These are phyloP conservation scores for Colletotrichum coccodes DNA, from an alignment of 2,329 filamentous ascomycete species.

Conservation along the genomic window DNA sequence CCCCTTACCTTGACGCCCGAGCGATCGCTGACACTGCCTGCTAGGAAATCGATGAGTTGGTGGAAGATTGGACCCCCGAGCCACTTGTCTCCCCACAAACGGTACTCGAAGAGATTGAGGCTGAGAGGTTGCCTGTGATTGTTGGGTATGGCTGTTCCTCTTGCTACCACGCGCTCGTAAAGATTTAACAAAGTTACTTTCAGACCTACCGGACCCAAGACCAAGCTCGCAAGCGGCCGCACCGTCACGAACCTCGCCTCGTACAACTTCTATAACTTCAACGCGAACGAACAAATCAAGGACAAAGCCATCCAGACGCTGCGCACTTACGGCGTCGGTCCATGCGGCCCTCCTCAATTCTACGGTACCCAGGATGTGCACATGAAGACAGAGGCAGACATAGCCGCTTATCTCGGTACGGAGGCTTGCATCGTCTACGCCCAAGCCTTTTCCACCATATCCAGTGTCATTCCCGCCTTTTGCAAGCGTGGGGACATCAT, in stretches of 20 bases:
- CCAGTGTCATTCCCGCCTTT: constrained; percentile 96
- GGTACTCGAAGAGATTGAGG: constrained; percentile 80
- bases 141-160: constrained; percentile 72
- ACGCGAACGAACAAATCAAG: constrained; percentile 90
- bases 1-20: not conserved
- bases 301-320: constrained; percentile 95
- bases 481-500: constrained; percentile 98
- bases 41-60: constrained; percentile 91
- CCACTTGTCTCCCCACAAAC: constrained; percentile 83
- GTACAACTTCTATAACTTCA: constrained; percentile 98
- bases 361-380: constrained; percentile 99
- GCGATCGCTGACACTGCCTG: constrained; percentile 39
- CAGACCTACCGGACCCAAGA: constrained; percentile 89
- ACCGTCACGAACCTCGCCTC: constrained; percentile 94
- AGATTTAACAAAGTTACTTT: not conserved
- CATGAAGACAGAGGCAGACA: constrained; percentile 95
- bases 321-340: constrained; percentile 94
- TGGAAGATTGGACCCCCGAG: constrained; percentile 96
- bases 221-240: constrained; percentile 87
- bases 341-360: constrained; percentile 96
- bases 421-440: constrained; percentile 94
- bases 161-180: not conserved
- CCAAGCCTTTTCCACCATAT: constrained; percentile 95
- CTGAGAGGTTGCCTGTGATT: constrained; percentile 87
- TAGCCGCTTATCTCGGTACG: constrained; percentile 88